A percentile compares a stretch with the other conserved stretches of the same genome.
These are phyloP conservation scores for Coemansia sp. DNA, from an alignment of 192 early-diverging fungal genomes.

Conservation along the genomic window DNA sequence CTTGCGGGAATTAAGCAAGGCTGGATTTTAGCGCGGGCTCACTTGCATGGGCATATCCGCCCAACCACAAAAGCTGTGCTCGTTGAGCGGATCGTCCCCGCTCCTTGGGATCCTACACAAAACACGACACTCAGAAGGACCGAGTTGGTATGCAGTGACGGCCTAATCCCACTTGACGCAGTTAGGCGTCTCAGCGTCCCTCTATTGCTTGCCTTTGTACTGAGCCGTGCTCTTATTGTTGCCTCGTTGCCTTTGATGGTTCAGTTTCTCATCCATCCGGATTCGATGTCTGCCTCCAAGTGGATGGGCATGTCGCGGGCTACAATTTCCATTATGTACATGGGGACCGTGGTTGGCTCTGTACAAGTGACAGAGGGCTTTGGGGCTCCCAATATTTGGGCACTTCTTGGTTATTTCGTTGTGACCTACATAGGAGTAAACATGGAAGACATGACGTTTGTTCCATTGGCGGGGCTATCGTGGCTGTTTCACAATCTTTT, in stretches of 20 bases:
- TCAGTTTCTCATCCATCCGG: neutral
- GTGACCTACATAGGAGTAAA: neutral
- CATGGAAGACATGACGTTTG: neutral
- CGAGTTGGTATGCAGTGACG: neutral
- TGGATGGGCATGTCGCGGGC: neutral
- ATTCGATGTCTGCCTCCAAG: neutral
- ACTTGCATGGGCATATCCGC: neutral
- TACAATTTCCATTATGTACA: neutral
- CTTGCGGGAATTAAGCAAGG: conserved; percentile 6
- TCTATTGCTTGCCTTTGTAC: conserved; percentile 1
- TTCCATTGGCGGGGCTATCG: neutral
- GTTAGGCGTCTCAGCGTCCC: neutral
- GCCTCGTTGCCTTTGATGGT: neutral
- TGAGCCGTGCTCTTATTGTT: neutral
- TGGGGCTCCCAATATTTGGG: neutral
- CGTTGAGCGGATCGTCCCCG: too few species aligned
- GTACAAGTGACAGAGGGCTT: neutral
- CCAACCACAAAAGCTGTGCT: neutral
- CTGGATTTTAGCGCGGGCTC: conserved; percentile 4
- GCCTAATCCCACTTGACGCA: neutral
- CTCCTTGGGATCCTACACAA: neutral
- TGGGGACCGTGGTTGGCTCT: neutral
- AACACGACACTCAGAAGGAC: neutral
- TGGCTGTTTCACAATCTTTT: neutral
- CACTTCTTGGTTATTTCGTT: neutral